Percentiles rank a stretch among this genome's conserved stretches.
phyloP scores from a whole-genome alignment of 2,329 filamentous ascomycete species.

The Fusarium sambucinum region DNA sequence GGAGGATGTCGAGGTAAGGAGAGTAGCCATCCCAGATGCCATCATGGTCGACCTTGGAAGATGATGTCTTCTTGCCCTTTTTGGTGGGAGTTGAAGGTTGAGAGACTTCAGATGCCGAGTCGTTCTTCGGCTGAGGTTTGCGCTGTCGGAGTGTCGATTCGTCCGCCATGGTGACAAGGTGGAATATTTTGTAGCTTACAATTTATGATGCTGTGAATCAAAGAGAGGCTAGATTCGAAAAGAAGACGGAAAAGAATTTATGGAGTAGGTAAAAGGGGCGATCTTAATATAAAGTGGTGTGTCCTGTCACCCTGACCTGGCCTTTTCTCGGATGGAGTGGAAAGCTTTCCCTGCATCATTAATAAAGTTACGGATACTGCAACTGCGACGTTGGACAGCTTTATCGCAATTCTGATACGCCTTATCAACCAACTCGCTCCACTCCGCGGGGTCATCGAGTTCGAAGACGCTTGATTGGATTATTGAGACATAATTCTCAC shows the following conservation, averaged over 20 bases:
- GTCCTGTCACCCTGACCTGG: constrained; percentile 25
- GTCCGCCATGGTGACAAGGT: constrained; percentile 52
- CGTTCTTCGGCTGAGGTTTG: constrained; percentile 51
- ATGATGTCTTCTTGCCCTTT: constrained; percentile 36
- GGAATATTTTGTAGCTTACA: background rate
- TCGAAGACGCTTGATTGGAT: constrained; percentile 36
- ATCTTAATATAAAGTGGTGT: constrained; percentile 39
- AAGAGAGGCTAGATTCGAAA: background rate
- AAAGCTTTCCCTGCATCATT: constrained; percentile 35
- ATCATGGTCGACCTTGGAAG: constrained; percentile 55
- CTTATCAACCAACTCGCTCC: constrained; percentile 40
- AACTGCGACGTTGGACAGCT: constrained; percentile 37
- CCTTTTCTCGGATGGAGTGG: constrained; percentile 29
- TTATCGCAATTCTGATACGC: constrained; percentile 39
- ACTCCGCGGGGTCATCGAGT: constrained; percentile 40
- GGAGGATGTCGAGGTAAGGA: constrained; percentile 73
- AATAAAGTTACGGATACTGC: constrained; percentile 10
- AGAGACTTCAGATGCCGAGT: constrained; percentile 34
- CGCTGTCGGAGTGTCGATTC: constrained; percentile 60
- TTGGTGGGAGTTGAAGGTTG: constrained; percentile 46
- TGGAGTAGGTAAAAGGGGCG: constrained; percentile 21
- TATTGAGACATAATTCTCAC: background rate
- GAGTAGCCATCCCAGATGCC: constrained; percentile 63
- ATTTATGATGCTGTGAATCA: background rate
- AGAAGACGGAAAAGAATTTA: constrained; percentile 14